Conservation (phyloP, 305 asterid species). For the Fraxinus nigra region DNA sequence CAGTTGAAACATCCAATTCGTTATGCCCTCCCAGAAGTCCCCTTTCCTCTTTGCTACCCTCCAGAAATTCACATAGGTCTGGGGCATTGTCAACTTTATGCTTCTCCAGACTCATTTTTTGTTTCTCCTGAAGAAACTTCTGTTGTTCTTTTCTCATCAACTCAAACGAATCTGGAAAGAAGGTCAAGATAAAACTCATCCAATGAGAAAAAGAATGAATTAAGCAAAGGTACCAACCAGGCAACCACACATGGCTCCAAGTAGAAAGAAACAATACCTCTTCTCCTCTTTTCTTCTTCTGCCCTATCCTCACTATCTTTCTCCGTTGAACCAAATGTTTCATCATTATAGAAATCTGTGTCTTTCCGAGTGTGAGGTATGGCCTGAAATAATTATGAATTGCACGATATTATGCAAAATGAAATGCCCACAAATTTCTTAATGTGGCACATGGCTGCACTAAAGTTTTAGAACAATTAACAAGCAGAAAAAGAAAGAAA, state of each 20-base stretch:
- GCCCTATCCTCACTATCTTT: conserved; percentile 67
- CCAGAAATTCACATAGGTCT: conserved; percentile 38
- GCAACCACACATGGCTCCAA: conserved; percentile 19
- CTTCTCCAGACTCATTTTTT: conserved; percentile 49
- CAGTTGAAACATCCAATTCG: neutral
- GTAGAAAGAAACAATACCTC: conserved; percentile 54
- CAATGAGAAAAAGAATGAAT: neutral
- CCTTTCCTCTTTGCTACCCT: conserved; percentile 50
- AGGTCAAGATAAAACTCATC: neutral
- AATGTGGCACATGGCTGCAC: neutral
- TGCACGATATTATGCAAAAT: conserved; percentile 13
- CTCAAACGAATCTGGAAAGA: conserved; percentile 43
- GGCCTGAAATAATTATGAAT: conserved; percentile 37
- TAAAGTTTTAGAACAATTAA: neutral
- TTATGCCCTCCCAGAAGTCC: neutral
- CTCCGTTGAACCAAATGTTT: conserved; percentile 90
- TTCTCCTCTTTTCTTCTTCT: conserved; percentile 93
- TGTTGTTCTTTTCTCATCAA: conserved; percentile 94
- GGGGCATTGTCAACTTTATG: conserved; percentile 39
- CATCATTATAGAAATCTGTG: conserved; percentile 75
- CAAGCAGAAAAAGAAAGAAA: neutral
- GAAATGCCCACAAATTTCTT: neutral
- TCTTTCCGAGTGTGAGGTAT: conserved; percentile 67
- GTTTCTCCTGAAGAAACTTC: conserved; percentile 80
- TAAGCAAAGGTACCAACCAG: neutral